These are phyloP conservation scores for Hamamelis virginiana DNA, from an alignment of 164 flowering plant species.

Conservation along the genomic window DNA sequence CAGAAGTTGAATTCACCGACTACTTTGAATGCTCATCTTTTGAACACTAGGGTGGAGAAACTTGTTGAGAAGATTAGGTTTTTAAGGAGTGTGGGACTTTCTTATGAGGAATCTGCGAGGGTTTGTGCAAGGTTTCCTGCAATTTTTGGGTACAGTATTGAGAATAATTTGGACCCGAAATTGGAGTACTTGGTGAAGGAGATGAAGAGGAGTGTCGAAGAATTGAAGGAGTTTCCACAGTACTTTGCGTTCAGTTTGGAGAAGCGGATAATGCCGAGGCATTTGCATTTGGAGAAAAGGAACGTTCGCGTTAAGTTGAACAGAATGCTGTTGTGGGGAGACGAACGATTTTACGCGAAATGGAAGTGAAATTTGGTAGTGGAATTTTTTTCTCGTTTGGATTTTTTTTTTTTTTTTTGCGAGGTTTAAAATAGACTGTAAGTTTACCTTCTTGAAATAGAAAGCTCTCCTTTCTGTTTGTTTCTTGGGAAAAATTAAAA, in stretches of 20 bases:
- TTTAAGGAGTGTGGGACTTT: slow-evolving; percentile 45
- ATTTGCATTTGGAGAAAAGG: slow-evolving; percentile 67
- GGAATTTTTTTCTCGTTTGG: too few species aligned
- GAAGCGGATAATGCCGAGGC: slow-evolving; percentile 59
- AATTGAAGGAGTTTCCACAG: slow-evolving; percentile 66
- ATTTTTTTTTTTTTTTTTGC: too few species aligned
- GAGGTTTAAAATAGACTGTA: too few species aligned
- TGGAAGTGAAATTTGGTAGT: slow-evolving; percentile 42
- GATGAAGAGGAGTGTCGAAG: slow-evolving; percentile 57
- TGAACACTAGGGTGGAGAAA: slow-evolving; percentile 50
- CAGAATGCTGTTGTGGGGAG: slow-evolving; percentile 68
- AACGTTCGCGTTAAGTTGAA: slow-evolving; percentile 42
- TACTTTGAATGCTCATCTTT: slow-evolving; percentile 50
- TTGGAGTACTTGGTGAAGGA: slow-evolving; percentile 51
- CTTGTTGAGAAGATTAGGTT: slow-evolving; percentile 38
- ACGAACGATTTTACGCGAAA: slow-evolving; percentile 50
- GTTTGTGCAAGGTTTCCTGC: slow-evolving; percentile 62
- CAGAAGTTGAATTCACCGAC: slow-evolving; percentile 47
- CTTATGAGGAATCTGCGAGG: slow-evolving; percentile 42
- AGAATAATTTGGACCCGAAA: slow-evolving; percentile 57
- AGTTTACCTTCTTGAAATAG: too few species aligned
- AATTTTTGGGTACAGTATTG: slow-evolving; percentile 63
- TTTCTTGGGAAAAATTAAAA: too few species aligned
- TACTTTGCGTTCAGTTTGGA: slow-evolving; percentile 61
- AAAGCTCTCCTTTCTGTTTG: too few species aligned